Percentiles rank a stretch among this genome's conserved stretches.
These are phyloP conservation scores for Elsinoe batatas DNA, from an alignment of 2,329 filamentous ascomycete genomes.

Conservation along the genomic window DNA sequence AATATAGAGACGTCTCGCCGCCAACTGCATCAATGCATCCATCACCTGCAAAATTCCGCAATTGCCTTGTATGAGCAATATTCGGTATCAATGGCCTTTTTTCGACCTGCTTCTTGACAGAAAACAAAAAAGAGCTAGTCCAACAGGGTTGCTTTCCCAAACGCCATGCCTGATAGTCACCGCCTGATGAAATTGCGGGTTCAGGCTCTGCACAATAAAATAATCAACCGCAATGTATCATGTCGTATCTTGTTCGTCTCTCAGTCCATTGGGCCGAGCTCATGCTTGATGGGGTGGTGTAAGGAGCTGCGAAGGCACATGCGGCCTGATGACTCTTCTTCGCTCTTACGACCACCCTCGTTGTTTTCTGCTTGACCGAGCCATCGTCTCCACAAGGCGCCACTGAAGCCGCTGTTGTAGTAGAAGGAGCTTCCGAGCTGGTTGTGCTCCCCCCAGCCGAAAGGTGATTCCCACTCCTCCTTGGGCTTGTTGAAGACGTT, in stretches of 20 bases:
- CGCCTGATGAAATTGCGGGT: not conserved
- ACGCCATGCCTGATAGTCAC: not conserved
- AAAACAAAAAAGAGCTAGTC: not conserved
- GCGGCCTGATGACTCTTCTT: constrained; percentile 33
- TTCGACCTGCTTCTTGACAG: not conserved
- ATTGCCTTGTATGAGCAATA: not conserved
- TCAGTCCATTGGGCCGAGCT: constrained; percentile 27
- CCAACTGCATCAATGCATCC: not conserved
- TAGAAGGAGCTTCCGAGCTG: constrained; percentile 42
- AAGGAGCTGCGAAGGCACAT: constrained; percentile 38
- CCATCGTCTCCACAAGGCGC: constrained; percentile 41
- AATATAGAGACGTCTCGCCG: not conserved
- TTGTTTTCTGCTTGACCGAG: constrained; percentile 38
- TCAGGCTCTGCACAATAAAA: constrained; percentile 6
- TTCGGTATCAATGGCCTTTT: not conserved
- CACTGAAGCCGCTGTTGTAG: constrained; percentile 41
- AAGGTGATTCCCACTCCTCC: constrained; percentile 36
- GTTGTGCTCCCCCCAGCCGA: constrained; percentile 44
- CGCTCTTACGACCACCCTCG: constrained; percentile 27
- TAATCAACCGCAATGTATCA: not conserved
- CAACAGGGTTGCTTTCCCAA: constrained; percentile 3
- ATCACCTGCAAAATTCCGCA: not conserved
- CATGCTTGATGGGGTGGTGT: constrained; percentile 41
- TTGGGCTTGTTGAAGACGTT: constrained; percentile 40
- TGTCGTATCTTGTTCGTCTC: constrained; percentile 1